Conservation (phyloP, 345 rosid genomes). For the Luvunga scandens region DNA sequence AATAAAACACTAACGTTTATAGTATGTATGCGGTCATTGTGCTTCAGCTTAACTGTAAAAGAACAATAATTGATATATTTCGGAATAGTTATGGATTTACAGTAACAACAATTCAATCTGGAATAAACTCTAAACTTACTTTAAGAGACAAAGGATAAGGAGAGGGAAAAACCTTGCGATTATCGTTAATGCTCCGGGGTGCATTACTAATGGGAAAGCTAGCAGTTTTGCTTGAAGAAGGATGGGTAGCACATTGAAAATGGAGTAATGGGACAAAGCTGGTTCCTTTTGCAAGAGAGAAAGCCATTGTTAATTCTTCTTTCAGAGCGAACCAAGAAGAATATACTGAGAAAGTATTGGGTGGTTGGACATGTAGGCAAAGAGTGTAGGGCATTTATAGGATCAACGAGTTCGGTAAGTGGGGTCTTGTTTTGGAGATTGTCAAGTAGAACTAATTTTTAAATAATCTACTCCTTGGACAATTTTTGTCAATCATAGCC, state of each 20-base stretch:
- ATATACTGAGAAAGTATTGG: neutral
- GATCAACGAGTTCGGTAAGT: neutral
- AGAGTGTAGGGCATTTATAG: neutral
- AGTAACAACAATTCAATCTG: too few species aligned
- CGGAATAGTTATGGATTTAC: too few species aligned
- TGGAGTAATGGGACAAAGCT: conserved; percentile 7
- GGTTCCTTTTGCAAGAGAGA: conserved; percentile 1
- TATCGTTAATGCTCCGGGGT: neutral
- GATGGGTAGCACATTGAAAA: neutral
- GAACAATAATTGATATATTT: too few species aligned
- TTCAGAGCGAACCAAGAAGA: neutral
- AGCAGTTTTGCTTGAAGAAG: neutral
- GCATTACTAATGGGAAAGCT: neutral
- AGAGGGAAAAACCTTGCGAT: conserved; percentile 11
- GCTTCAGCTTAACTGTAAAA: too few species aligned
- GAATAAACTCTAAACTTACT: too few species aligned
- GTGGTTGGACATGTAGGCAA: neutral
- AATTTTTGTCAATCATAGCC: too few species aligned
- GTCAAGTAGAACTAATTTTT: neutral
- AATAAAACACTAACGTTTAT: too few species aligned
- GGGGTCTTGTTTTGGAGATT: neutral
- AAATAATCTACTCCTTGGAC: too few species aligned
- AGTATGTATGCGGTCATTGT: too few species aligned
- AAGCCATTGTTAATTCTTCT: conserved; percentile 14
- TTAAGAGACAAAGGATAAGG: too few species aligned